These are phyloP conservation scores for Gossypium herbaceum DNA, from an alignment of 345 rosid species.

Conservation along the genomic window DNA sequence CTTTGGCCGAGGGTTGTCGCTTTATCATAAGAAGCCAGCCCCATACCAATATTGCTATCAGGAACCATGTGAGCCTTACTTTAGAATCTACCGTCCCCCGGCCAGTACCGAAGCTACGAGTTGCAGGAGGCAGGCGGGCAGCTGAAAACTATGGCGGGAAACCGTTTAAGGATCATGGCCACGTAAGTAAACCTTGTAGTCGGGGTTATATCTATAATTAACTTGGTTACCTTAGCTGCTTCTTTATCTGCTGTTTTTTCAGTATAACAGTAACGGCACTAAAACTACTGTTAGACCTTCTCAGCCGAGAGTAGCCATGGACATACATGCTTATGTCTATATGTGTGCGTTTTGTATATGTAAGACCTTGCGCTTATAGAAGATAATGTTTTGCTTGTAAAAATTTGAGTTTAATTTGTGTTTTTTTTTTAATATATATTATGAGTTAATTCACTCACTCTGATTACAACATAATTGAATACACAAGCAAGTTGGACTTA, in stretches of 20 bases:
- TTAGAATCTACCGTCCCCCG: not conserved
- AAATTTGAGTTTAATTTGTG: too few species aligned
- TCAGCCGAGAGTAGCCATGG: too few species aligned
- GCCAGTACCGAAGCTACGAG: not conserved
- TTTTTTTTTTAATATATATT: too few species aligned
- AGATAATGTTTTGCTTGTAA: too few species aligned
- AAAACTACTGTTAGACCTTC: too few species aligned
- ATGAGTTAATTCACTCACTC: too few species aligned
- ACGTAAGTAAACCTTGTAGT: not conserved
- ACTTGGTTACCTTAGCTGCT: not conserved
- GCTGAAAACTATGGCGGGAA: constrained; percentile 2
- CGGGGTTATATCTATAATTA: not conserved
- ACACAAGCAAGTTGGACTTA: too few species aligned
- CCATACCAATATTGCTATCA: not conserved
- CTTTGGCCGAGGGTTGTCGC: not conserved
- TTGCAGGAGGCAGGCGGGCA: not conserved
- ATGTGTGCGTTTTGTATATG: too few species aligned
- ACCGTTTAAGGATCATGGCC: not conserved
- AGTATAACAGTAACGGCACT: not conserved
- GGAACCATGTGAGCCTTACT: not conserved
- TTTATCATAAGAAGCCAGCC: not conserved
- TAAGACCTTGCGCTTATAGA: too few species aligned
- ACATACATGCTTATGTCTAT: too few species aligned
- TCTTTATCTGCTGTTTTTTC: not conserved
- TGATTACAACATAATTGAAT: too few species aligned